Evolutionary conservation across 768 basidiomycete genomes (phyloP).

Genomic region (Hypholoma sublateritium): DNA sequence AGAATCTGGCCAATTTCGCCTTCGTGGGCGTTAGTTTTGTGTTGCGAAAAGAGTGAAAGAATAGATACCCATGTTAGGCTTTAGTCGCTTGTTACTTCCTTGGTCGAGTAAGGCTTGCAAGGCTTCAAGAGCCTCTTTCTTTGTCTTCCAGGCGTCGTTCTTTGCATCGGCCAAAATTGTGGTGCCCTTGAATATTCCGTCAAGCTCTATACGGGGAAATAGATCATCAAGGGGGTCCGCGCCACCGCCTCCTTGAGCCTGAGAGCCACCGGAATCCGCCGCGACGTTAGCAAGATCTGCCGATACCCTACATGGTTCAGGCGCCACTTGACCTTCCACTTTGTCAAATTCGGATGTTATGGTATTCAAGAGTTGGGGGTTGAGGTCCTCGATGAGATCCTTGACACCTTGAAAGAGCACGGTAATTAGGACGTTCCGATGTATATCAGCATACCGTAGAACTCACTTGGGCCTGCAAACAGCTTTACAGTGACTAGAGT

Average conservation of each 20-base stretch:
- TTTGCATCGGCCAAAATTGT: constrained; percentile 81
- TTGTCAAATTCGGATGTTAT: constrained; percentile 94
- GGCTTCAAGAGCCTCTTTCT: constrained; percentile 91
- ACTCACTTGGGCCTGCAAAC: constrained; percentile 84
- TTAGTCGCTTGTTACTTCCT: constrained; percentile 89
- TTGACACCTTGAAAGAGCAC: constrained; percentile 68
- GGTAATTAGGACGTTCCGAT: neutral
- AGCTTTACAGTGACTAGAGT: constrained; percentile 87
- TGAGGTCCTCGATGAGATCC: constrained; percentile 90
- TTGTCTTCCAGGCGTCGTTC: constrained; percentile 94
- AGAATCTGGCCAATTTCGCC: constrained; percentile 90
- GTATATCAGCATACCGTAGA: neutral
- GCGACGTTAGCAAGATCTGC: constrained; percentile 66
- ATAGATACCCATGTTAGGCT: constrained; percentile 77
- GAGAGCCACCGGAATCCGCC: constrained; percentile 40
- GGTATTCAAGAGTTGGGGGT: constrained; percentile 88
- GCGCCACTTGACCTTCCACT: constrained; percentile 72
- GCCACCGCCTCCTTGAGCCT: constrained; percentile 32
- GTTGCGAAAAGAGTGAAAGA: neutral
- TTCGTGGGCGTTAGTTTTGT: constrained; percentile 27
- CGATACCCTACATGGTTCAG: constrained; percentile 76
- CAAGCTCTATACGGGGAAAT: constrained; percentile 93
- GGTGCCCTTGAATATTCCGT: constrained; percentile 80
- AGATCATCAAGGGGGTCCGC: constrained; percentile 88
- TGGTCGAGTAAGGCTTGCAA: constrained; percentile 85